Evolutionary conservation across 148 eudicot species (phyloP), one percentile per base, ranked within the genome.

Genomic region (Talinum fruticosum): DNA sequence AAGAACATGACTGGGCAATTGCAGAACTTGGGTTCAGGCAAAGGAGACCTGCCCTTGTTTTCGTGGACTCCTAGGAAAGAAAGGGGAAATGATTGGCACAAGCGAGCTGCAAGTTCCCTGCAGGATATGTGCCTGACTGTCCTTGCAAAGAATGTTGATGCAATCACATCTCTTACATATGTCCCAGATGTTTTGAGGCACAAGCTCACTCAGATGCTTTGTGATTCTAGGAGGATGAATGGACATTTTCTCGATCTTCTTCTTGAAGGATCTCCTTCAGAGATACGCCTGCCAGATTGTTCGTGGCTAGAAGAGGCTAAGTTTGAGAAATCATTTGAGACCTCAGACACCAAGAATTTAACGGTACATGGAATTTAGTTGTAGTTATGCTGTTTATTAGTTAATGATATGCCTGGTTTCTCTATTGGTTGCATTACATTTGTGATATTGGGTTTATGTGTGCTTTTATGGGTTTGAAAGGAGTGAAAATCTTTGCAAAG

Each of bases 231-330:
- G 78, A 86, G 62, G 82, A 96, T 96, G 97, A 85, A 85, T 72
- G 76, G 69, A 49, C 86, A 85, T 74, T 87, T 93, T 72, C 86
- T 96, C 62, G 78, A 82, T 76, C 92, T 93, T 75, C 97, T 96
- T 83, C 78, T 89, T 26, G 73, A 83, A 7, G 94, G 92, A 73
- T 88, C 91, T 69, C 93, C 99, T 47, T 77, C 88, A 14, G 97
- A 96, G 89, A 83, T 96, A 57, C 96, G 97, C 26, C 61, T 96
- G 47, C 69, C 81, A 61, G 97, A 96, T 81, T 91, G 99, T 81
- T 96, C 99, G 23, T 96, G 97, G 97, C 79, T 96, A 19, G 80
- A 85, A 8, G 99, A 96, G 85, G 93, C 88, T 38, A 78, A 81
- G 16, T 87, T 96, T 64, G 76, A 73, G 45, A 84, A 71, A 78